phyloP scores from a whole-genome alignment of 164 flowering plant species.

The Litsea cubeba region DNA sequence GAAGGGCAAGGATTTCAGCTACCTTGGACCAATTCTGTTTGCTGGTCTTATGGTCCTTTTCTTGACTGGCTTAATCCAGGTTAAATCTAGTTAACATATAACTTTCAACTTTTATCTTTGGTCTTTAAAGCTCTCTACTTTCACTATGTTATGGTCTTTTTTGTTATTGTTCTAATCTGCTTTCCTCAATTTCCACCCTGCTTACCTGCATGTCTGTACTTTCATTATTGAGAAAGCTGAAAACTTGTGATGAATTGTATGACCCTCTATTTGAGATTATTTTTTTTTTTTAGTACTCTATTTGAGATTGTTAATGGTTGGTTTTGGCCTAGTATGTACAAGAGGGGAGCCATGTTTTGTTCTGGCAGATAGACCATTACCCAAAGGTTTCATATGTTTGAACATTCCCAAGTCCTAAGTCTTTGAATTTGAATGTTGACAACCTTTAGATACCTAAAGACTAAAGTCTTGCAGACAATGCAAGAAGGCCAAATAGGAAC shows the following conservation, averaged over 20 bases:
- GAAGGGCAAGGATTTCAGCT: constrained; percentile 98
- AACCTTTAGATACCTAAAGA: no score
- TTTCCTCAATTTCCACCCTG: neutral
- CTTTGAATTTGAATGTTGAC: no score
- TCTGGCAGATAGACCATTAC: no score
- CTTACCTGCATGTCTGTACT: neutral
- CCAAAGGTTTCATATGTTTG: no score
- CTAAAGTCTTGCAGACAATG: no score
- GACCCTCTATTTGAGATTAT: neutral
- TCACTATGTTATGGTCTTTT: neutral
- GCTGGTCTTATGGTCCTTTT: constrained; percentile 68
- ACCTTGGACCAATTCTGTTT: constrained; percentile 85
- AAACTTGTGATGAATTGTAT: no score
- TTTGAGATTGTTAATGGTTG: neutral
- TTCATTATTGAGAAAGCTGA: neutral
- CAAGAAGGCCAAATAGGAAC: no score
- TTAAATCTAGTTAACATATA: constrained; percentile 11
- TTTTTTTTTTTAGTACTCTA: neutral
- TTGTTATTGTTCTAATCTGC: neutral
- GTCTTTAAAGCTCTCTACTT: neutral
- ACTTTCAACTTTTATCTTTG: neutral
- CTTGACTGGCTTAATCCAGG: constrained; percentile 81
- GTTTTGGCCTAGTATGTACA: neutral
- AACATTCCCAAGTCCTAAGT: no score
- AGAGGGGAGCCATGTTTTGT: neutral